Conservation (phyloP, 225 moss, liverwort and hornwort genomes). For the Marchantia polymorpha region DNA sequence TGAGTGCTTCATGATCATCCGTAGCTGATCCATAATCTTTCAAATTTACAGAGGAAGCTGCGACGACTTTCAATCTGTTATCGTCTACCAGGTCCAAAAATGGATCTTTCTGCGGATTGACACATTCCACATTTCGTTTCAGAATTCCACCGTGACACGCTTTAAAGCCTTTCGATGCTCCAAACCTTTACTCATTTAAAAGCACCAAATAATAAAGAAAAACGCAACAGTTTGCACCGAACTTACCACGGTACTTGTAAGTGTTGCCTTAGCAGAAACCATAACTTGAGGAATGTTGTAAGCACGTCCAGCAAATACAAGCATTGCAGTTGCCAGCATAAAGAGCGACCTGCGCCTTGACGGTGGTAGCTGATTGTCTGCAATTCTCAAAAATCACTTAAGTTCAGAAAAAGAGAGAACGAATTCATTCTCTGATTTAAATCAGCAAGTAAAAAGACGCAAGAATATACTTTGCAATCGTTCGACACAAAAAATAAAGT, state of each 20-base stretch:
- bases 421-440: not conserved
- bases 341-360: conserved; percentile 85
- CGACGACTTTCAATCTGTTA: conserved; percentile 55
- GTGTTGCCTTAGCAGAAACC: conserved; percentile 67
- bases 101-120: conserved; percentile 68
- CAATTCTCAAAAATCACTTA: not conserved
- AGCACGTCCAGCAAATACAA: conserved; percentile 75
- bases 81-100: conserved; percentile 84
- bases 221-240: not conserved
- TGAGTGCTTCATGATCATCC: conserved; percentile 66
- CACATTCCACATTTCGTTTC: not conserved
- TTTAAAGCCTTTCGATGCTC: not conserved
- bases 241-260: conserved; percentile 66
- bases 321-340: conserved; percentile 80
- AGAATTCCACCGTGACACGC: not conserved
- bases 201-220: not conserved
- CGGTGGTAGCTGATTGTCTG: conserved; percentile 58
- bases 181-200: not conserved
- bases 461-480: too few relatives aligned
- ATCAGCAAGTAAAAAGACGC: not conserved
- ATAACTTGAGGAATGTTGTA: conserved; percentile 74
- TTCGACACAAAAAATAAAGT: not conserved
- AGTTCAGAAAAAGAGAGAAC: conserved; percentile 6
- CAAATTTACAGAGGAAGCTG: conserved; percentile 30
- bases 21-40: conserved; percentile 59